Base-by-base conservation (phyloP, 306 rosid species). In the Cicer chorassanicum region DNA sequence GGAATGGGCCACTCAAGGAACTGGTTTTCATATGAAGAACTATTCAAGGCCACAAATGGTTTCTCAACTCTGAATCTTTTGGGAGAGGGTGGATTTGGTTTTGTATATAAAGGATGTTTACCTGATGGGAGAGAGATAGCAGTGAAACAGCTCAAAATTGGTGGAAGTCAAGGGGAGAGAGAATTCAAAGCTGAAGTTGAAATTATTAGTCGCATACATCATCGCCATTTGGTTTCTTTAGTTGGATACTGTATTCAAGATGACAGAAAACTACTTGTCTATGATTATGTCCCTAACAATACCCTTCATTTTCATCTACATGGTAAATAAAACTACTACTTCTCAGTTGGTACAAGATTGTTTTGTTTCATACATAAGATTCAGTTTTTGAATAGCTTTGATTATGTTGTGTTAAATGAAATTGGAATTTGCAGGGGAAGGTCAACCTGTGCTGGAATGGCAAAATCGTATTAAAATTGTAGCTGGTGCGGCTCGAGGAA, bases 21-120 rank as follows among this genome's bases (percentile, higher is more conserved):
- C 73, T 90, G 88, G 88, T 94, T 94, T 82, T 81, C 97, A 12
- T 91, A 88, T 76, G 97, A 88, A 63, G 97, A 88, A 83, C 84
- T 94, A 72, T 72, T 66, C 56, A 86, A 80, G 84, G 95, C 95
- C 40, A 94, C 97, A 64, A 85, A 90, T 81, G 86, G 82, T 10
- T 94, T 94, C 89, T 87, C 95, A 14, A 36, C 82, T 36, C 73
- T 84, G 59, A 91, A 90, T 87, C 88, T 94, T 56, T 83, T 91
- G 87, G 98, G 97, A 8, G 93, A 90, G 86, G 98, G 98, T 15
- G 98, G 98, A 65, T 94, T 90, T 80, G 97, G 98, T 73, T 85
- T 75, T 70, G 98, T 94, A 24, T 94, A 88, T 82, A 94, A 86
- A 86, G 98, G 98, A 56, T 34, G 0, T 72, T 87, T 91, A 48